These are phyloP conservation scores for Ulmus americana DNA, from an alignment of 331 rosid genomes.

Conservation along the genomic window DNA sequence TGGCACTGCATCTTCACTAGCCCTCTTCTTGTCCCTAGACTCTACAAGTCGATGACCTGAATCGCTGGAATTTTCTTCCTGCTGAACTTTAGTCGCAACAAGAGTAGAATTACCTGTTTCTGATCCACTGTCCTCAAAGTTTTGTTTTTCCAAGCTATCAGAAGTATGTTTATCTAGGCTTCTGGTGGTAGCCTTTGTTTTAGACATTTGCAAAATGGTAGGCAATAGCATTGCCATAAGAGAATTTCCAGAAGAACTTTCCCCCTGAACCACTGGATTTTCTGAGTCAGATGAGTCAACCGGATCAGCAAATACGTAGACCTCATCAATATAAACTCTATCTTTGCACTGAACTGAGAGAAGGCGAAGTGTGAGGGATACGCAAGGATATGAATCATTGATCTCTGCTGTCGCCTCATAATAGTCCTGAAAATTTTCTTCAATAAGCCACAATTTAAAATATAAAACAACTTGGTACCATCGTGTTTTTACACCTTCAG, in stretches of 20 bases:
- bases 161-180: slow-evolving; percentile 19
- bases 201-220: slow-evolving; percentile 64
- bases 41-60: slow-evolving; percentile 26
- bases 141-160: slow-evolving; percentile 35
- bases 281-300: slow-evolving; percentile 47
- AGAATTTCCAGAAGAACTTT: slow-evolving; percentile 50
- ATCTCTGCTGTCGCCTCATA: slow-evolving; percentile 93
- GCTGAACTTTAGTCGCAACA: slow-evolving; percentile 31
- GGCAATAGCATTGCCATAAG: slow-evolving; percentile 81
- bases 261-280: slow-evolving; percentile 33
- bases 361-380: slow-evolving; percentile 66
- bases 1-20: slow-evolving; percentile 26
- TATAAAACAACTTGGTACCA: neutral
- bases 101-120: slow-evolving; percentile 26
- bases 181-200: slow-evolving; percentile 39
- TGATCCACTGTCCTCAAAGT: slow-evolving; percentile 23
- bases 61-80: slow-evolving; percentile 28
- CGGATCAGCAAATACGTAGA: slow-evolving; percentile 74
- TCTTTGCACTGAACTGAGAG: slow-evolving; percentile 75
- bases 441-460: slow-evolving; percentile 12
- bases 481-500: neutral
- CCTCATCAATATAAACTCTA: slow-evolving; percentile 62
- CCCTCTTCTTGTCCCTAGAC: slow-evolving; percentile 33
- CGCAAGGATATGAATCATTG: slow-evolving; percentile 62
- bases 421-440: slow-evolving; percentile 46